These are phyloP conservation scores for Metschnikowia baotianmanensis DNA, from an alignment of 805 yeast genomes.

Conservation along the genomic window DNA sequence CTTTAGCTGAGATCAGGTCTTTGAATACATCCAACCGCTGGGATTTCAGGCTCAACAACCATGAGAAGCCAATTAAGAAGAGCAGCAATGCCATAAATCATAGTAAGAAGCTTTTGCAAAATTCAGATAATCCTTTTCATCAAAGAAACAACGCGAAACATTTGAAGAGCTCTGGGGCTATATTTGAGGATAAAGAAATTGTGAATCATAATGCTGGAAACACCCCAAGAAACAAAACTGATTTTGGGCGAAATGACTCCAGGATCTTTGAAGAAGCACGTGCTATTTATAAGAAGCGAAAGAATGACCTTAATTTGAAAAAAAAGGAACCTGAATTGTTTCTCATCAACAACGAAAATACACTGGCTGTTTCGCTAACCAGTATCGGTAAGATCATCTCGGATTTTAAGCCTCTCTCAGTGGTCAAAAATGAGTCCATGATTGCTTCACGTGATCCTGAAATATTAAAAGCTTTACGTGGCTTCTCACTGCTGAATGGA, in stretches of 20 bases:
- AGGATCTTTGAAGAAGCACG: not conserved
- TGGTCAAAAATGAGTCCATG: no score
- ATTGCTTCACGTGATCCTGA: not conserved
- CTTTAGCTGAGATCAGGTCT: conserved; percentile 11
- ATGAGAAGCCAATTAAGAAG: not conserved
- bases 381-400: no score
- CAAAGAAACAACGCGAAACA: no score
- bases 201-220: not conserved
- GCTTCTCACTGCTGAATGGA: not conserved
- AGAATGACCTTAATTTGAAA: not conserved
- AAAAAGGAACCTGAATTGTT: not conserved
- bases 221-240: not conserved
- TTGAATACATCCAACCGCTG: not conserved
- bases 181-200: no score
- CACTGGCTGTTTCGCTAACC: no score
- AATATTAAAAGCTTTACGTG: not conserved
- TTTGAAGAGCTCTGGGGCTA: no score
- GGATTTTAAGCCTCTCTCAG: no score
- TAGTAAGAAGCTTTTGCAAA: no score
- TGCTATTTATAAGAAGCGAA: not conserved
- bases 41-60: not conserved
- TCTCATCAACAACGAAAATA: no score
- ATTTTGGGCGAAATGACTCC: not conserved
- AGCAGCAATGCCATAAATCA: not conserved
- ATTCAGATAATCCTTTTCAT: no score